Evolutionary conservation across 768 basidiomycete species (phyloP).

Genomic region (Clitopilus passeckerianus): DNA sequence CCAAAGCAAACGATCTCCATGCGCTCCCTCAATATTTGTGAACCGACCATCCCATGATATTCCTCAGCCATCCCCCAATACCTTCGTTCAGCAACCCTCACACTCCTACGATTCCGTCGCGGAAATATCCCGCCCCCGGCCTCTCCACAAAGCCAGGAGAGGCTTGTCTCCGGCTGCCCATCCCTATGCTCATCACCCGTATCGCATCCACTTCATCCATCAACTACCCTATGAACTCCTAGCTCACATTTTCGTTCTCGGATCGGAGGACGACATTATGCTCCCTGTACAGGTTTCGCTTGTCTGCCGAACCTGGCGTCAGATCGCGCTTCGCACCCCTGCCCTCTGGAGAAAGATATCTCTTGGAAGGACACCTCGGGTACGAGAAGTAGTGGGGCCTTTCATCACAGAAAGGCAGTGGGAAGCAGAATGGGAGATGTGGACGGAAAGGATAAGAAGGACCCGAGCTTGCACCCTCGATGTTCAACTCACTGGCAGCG

Average conservation of each 20-base stretch:
- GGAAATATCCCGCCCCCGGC: background rate
- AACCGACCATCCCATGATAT: background rate
- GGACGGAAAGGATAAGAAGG: constrained; percentile 57
- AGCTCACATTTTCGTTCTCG: constrained; percentile 57
- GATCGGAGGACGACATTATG: constrained; percentile 48
- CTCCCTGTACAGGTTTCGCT: constrained; percentile 64
- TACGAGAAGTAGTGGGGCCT: background rate
- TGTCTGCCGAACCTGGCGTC: constrained; percentile 63
- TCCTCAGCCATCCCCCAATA: background rate
- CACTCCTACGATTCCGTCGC: background rate
- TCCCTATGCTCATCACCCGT: background rate
- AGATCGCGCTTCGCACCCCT: constrained; percentile 55
- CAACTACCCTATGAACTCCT: constrained; percentile 61
- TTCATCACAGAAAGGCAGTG: background rate
- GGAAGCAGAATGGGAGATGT: constrained; percentile 40
- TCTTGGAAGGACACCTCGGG: constrained; percentile 27
- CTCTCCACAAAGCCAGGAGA: background rate
- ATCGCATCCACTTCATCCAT: constrained; percentile 42
- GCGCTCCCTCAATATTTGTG: background rate
- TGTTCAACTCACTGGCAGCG: constrained; percentile 38
- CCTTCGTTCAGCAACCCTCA: background rate
- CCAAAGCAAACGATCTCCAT: background rate
- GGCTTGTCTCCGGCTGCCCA: constrained; percentile 26
- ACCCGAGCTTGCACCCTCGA: constrained; percentile 60
- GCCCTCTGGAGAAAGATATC: constrained; percentile 60